Conservation (phyloP, 1,284 basidiomycete species). For the Stygiomarasmius scandens region DNA sequence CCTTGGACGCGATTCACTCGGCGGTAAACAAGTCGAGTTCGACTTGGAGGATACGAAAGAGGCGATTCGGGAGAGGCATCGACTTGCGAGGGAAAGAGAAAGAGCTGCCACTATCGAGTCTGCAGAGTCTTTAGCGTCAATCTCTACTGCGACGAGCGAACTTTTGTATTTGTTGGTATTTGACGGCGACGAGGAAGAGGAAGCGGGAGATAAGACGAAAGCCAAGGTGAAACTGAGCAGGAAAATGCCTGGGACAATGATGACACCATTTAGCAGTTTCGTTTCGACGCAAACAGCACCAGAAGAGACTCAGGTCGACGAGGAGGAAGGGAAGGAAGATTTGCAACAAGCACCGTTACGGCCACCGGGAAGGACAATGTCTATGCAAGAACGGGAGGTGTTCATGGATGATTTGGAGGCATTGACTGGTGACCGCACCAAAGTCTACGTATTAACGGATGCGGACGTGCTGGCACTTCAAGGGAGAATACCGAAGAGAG, state of each 20-base stretch:
- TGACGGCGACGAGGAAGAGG: slow-evolving; percentile 18
- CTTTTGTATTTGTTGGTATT: slow-evolving; percentile 37
- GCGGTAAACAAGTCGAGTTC: background rate
- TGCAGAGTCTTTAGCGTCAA: slow-evolving; percentile 39
- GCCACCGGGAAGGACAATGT: slow-evolving; percentile 50
- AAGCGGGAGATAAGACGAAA: slow-evolving; percentile 14
- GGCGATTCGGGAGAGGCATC: slow-evolving; percentile 11
- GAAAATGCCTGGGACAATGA: slow-evolving; percentile 57
- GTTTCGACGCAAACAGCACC: slow-evolving; percentile 22
- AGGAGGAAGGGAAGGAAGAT: slow-evolving; percentile 21
- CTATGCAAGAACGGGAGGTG: slow-evolving; percentile 47
- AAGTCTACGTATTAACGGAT: slow-evolving; percentile 46
- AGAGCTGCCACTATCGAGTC: slow-evolving; percentile 21
- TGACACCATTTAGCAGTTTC: slow-evolving; percentile 47
- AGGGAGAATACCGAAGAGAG: slow-evolving; percentile 15
- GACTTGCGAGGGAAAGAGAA: slow-evolving; percentile 2
- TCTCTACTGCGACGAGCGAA: slow-evolving; percentile 36
- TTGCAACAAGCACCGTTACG: slow-evolving; percentile 18
- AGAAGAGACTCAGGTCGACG: background rate
- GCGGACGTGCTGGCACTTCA: slow-evolving; percentile 43
- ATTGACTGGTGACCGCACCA: slow-evolving; percentile 40
- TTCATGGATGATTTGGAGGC: slow-evolving; percentile 49
- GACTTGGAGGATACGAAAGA: slow-evolving; percentile 12
- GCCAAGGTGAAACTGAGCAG: slow-evolving; percentile 23
- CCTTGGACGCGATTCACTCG: slow-evolving; percentile 10